Evolutionary conservation across 768 basidiomycete genomes (phyloP), one percentile per base, ranked within the genome.

Genomic region (Mycena venus): DNA sequence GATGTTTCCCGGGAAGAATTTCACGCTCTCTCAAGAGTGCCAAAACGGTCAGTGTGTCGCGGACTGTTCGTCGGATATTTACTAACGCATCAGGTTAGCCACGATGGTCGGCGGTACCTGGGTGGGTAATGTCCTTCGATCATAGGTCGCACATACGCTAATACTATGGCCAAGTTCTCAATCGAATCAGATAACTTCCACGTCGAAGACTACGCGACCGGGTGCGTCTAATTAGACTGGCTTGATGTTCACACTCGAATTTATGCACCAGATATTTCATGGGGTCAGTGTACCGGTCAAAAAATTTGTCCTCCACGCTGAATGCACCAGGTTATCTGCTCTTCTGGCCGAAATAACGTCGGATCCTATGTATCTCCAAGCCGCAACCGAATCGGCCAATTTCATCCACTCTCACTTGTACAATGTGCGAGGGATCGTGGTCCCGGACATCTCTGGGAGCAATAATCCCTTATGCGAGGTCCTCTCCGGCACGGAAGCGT

Each of bases 361-460:
- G 25, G 58, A 73, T 38, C 27, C 65, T 2, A 25, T 56, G 21
- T 73, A 73, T 47, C 72, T 73, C 36, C 15, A 61, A 38, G 72
- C 72, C 14, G 72, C 72, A 8, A 55, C 34, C 1, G 19, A 67
- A 19, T 73, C 72, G 0, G 58, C 66, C 2, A 34, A 67, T 38
- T 68, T 73, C 31, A 60, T 73, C 19, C 66, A 21, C 38, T 17
- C 65, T 9, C 72, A 73, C 23, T 40, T 73, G 17, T 73, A 53
- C 25, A 40, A 53, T 59, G 23, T 31, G 29, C 31, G 51, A 9
- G 31, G 51, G 66, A 51, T 68, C 38, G 66, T 73, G 2, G 59
- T 62, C 14, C 23, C 38, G 34, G 42, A 31, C 23, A 73, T 73
- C n/a, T 61, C 49, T 3, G 72, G 66, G 11, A 19, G 34, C 36